Evolutionary conservation across 1,284 basidiomycete species (phyloP).

Genomic region (Puccinia coronata): DNA sequence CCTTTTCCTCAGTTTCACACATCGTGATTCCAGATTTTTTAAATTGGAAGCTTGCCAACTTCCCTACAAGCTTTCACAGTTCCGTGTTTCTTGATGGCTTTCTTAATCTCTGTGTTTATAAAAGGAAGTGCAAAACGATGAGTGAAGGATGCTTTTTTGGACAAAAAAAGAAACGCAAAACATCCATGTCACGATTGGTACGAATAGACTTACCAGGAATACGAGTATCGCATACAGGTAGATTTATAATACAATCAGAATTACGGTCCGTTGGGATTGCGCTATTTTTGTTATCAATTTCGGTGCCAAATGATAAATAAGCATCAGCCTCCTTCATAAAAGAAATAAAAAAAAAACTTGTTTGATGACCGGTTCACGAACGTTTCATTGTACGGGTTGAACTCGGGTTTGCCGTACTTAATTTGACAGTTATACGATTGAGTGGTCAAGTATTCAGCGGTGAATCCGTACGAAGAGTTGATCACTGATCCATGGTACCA

Average conservation of each 20-base stretch:
- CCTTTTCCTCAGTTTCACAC: too few species aligned
- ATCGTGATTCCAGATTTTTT: background rate
- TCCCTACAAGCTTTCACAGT: constrained; percentile 34
- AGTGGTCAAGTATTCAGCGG: constrained; percentile 42
- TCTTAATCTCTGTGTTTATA: constrained; percentile 1
- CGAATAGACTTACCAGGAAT: constrained; percentile 23
- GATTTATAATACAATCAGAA: constrained; percentile 28
- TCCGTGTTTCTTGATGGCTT: constrained; percentile 44
- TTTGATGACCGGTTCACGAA: too few species aligned
- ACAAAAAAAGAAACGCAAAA: background rate
- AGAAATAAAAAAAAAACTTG: too few species aligned
- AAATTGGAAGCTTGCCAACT: constrained; percentile 29
- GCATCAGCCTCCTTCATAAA: too few species aligned
- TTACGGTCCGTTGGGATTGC: constrained; percentile 36
- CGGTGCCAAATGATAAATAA: too few species aligned
- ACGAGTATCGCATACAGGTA: constrained; percentile 42
- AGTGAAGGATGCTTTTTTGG: background rate
- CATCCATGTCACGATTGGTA: too few species aligned
- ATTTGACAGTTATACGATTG: constrained; percentile 39
- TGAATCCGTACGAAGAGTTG: constrained; percentile 46
- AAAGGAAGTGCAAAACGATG: background rate
- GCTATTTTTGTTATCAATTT: too few species aligned
- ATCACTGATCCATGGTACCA: constrained; percentile 46
- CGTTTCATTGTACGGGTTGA: constrained; percentile 35
- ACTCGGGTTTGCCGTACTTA: constrained; percentile 24